phyloP scores from a whole-genome alignment of 2,329 filamentous ascomycete genomes.

The Botryotinia convoluta region DNA sequence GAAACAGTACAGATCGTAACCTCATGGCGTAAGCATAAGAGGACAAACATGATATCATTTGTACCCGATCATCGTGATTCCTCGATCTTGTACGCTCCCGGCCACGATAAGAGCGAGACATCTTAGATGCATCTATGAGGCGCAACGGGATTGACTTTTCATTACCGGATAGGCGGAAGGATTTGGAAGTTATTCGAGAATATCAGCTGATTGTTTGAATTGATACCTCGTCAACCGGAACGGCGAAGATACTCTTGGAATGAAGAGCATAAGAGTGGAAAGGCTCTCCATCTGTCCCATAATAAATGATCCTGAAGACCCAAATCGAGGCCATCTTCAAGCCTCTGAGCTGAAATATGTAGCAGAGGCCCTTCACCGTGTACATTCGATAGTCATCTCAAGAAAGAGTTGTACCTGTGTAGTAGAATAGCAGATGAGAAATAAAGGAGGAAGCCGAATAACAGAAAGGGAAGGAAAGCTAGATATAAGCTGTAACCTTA shows the following conservation, averaged over 20 bases:
- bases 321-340: not conserved
- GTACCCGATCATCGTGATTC: not conserved
- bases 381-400: not conserved
- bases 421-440: not conserved
- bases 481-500: too few species aligned
- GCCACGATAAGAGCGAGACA: not conserved
- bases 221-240: not conserved
- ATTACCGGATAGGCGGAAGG: not conserved
- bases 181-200: not conserved
- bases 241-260: not conserved
- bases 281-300: not conserved
- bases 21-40: not conserved
- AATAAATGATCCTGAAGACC: conserved; percentile 13
- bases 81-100: conserved; percentile 1
- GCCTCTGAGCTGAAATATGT: not conserved
- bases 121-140: not conserved
- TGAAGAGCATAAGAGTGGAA: not conserved
- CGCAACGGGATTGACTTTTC: not conserved
- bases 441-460: not conserved
- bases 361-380: not conserved
- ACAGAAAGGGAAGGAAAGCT: not conserved
- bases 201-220: not conserved
- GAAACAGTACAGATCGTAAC: not conserved
- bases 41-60: conserved; percentile 11
- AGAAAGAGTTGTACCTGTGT: not conserved